phyloP scores from a whole-genome alignment of 1,284 basidiomycete genomes.

The Cryptococcus sp. region DNA sequence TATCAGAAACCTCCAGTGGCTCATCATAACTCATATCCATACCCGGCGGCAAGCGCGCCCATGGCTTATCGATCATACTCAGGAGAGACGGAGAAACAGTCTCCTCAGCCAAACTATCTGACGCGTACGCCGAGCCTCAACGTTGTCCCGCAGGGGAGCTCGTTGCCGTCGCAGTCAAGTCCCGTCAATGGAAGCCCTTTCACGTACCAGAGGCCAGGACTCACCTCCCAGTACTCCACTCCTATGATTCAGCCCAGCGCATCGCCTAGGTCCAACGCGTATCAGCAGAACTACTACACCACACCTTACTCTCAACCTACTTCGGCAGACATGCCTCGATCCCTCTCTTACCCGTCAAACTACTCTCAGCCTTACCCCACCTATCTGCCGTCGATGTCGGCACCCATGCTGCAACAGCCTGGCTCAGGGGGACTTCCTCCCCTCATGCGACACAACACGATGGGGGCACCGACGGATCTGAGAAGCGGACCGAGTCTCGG shows the following conservation, averaged over 20 bases:
- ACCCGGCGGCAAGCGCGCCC: slow-evolving; percentile 31
- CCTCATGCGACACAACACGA: slow-evolving; percentile 36
- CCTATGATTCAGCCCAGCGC: slow-evolving; percentile 7
- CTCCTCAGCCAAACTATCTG: slow-evolving; percentile 7
- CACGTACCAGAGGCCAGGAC: slow-evolving; percentile 7
- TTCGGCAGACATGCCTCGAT: slow-evolving; percentile 47
- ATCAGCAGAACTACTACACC: slow-evolving; percentile 20
- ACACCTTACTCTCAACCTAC: slow-evolving; percentile 20
- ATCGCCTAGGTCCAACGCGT: slow-evolving; percentile 13
- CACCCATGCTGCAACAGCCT: slow-evolving; percentile 14
- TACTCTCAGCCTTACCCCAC: slow-evolving; percentile 30
- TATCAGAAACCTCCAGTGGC: slow-evolving; percentile 15
- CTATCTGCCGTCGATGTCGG: slow-evolving; percentile 21
- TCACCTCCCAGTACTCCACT: slow-evolving; percentile 3
- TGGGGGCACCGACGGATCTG: slow-evolving; percentile 20
- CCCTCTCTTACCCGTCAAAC: slow-evolving; percentile 42
- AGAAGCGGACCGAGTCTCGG: slow-evolving; percentile 22
- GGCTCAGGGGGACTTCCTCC: slow-evolving; percentile 18
- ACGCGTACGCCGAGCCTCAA: slow-evolving; percentile 12
- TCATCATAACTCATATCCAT: slow-evolving; percentile 25
- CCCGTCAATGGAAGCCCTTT: slow-evolving; percentile 13
- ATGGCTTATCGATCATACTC: slow-evolving; percentile 44
- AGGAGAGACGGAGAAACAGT: slow-evolving; percentile 32
- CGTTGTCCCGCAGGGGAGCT: slow-evolving; percentile 5
- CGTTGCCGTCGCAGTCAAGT: slow-evolving; percentile 18